These are phyloP conservation scores for Pontederia crassipes DNA, from an alignment of 176 grass and related monocot species.

Conservation along the genomic window DNA sequence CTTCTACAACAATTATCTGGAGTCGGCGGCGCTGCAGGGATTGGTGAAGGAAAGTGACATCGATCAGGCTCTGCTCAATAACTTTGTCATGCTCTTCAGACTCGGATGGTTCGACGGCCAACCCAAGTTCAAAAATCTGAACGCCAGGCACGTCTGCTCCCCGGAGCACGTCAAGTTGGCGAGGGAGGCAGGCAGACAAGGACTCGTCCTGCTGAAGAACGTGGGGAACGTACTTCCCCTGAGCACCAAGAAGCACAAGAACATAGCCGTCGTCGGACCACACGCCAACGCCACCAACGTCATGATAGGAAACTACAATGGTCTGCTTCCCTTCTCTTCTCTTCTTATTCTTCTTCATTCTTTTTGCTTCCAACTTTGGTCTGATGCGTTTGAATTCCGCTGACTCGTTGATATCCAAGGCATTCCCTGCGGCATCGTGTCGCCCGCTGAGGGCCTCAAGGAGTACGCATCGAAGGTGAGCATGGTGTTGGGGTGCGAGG, in stretches of 20 bases:
- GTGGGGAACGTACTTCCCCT: conserved; percentile 42
- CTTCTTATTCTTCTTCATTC: too few relatives aligned
- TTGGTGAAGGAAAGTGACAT: conserved; percentile 54
- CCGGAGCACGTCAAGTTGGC: conserved; percentile 63
- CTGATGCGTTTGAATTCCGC: too few relatives aligned
- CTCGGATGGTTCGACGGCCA: conserved; percentile 92
- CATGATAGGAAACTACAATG: conserved; percentile 98
- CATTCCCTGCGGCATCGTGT: conserved; percentile 64
- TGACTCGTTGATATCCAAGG: conserved; percentile 19
- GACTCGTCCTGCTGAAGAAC: conserved; percentile 97
- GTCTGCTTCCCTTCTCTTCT: conserved; percentile 4
- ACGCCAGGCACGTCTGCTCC: conserved; percentile 75
- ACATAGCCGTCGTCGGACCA: conserved; percentile 82
- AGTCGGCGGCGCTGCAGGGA: conserved; percentile 53
- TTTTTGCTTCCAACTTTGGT: too few relatives aligned
- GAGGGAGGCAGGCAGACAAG: conserved; percentile 64
- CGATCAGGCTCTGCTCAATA: conserved; percentile 75
- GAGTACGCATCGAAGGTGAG: conserved; percentile 49
- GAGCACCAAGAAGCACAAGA: conserved; percentile 38
- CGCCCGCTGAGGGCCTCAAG: conserved; percentile 63
- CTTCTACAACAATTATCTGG: conserved; percentile 58
- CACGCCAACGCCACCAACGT: conserved; percentile 81
- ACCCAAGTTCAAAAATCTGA: conserved; percentile 54
- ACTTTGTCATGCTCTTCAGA: conserved; percentile 70
- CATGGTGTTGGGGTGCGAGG: conserved; percentile 52